phyloP scores from a whole-genome alignment of 164 flowering plant genomes.

The Piper longum region DNA sequence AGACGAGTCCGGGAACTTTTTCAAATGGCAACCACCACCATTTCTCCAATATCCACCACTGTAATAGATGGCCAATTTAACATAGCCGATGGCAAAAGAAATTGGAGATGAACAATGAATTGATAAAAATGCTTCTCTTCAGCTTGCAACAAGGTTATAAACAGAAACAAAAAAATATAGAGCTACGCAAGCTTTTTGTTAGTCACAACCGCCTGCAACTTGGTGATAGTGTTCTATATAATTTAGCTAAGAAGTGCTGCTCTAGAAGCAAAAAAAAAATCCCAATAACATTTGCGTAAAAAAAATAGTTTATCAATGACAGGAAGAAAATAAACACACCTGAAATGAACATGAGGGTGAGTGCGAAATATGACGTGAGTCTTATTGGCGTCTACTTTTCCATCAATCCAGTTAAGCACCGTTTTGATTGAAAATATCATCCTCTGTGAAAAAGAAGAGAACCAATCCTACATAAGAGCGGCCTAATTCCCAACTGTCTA shows the following conservation, averaged over 20 bases:
- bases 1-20: constrained; percentile 60
- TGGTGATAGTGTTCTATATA: no score
- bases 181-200: no score
- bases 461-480: neutral
- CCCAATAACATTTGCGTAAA: neutral
- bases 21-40: constrained; percentile 80
- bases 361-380: constrained; percentile 79
- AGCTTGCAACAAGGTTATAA: no score
- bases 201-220: no score
- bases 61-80: neutral
- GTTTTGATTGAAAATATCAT: constrained; percentile 86
- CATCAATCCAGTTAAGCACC: constrained; percentile 44
- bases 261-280: neutral
- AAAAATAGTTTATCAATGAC: neutral
- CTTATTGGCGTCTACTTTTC: constrained; percentile 47
- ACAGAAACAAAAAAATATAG: neutral
- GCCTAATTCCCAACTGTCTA: neutral
- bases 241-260: neutral
- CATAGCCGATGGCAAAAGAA: neutral
- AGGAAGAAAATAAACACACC: constrained; percentile 25
- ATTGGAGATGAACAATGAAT: neutral
- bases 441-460: constrained; percentile 33
- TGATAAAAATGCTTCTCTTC: no score
- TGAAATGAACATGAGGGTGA: constrained; percentile 88
- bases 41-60: constrained; percentile 87